A percentile compares a stretch with the other conserved stretches of the same genome.
Conservation (phyloP, 1,139 yeast genomes). For the Diutina sp. region DNA sequence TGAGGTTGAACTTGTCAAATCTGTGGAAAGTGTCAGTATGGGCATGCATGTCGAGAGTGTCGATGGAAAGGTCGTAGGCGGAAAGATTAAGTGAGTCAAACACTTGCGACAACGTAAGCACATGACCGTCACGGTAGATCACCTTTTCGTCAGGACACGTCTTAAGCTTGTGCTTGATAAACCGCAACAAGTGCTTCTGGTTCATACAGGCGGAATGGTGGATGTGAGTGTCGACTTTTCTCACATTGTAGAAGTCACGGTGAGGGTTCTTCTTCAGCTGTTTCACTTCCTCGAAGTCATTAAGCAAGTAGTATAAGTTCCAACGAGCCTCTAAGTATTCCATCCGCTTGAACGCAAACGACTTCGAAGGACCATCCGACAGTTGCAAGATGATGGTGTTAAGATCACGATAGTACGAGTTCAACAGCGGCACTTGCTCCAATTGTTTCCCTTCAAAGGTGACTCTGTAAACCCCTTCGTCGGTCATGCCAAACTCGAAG, state of each 20-base stretch:
- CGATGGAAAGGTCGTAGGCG: constrained; percentile 91
- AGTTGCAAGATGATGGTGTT: constrained; percentile 60
- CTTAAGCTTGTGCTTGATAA: constrained; percentile 60
- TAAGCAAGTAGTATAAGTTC: constrained; percentile 77
- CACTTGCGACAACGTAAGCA: constrained; percentile 77
- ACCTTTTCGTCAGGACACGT: constrained; percentile 72
- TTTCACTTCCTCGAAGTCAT: constrained; percentile 86
- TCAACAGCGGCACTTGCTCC: constrained; percentile 60
- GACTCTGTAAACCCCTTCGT: constrained; percentile 60
- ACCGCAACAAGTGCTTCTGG: constrained; percentile 88
- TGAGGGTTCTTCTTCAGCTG: constrained; percentile 62
- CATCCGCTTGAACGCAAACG: constrained; percentile 87
- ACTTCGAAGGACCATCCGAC: constrained; percentile 94
- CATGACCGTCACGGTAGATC: constrained; percentile 83
- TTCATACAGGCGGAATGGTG: constrained; percentile 99
- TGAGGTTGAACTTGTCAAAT: constrained; percentile 92
- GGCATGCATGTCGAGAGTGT: constrained; percentile 98
- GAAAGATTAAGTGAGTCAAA: constrained; percentile 82
- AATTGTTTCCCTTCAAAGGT: constrained; percentile 22
- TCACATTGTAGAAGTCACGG: constrained; percentile 93
- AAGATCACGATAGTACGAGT: constrained; percentile 75
- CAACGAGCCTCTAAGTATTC: constrained; percentile 94
- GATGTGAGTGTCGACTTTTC: constrained; percentile 98
- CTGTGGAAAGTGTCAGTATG: constrained; percentile 97
- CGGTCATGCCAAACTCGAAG: constrained; percentile 38